phyloP scores from a whole-genome alignment of 305 asterid species.

The Fraxinus platypoda region DNA sequence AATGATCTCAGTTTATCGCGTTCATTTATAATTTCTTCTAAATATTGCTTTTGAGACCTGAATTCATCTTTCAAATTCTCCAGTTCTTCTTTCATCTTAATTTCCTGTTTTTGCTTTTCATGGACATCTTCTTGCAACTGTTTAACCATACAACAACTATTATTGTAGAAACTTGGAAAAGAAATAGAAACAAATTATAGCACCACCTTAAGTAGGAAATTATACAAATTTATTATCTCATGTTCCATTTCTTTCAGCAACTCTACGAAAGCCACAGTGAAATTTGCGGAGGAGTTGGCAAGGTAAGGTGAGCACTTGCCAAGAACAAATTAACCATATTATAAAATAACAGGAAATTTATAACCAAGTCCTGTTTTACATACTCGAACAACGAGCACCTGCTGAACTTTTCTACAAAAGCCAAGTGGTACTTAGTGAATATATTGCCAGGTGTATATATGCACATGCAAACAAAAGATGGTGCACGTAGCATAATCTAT shows the following conservation, averaged over 20 bases:
- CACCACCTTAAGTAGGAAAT: not conserved
- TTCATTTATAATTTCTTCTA: slow-evolving; percentile 58
- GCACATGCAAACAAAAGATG: not conserved
- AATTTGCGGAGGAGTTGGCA: not conserved
- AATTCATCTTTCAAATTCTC: slow-evolving; percentile 54
- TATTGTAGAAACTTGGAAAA: slow-evolving; percentile 13
- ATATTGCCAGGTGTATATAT: not conserved
- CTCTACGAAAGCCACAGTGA: not conserved
- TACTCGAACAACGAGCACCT: not conserved
- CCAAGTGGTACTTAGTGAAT: not conserved
- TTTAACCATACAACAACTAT: slow-evolving; percentile 23
- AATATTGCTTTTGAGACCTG: slow-evolving; percentile 64
- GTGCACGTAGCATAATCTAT: not conserved
- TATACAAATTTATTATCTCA: not conserved
- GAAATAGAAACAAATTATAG: not conserved
- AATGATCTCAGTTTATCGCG: slow-evolving; percentile 62
- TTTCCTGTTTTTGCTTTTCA: slow-evolving; percentile 67
- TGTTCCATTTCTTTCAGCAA: not conserved
- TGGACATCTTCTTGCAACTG: slow-evolving; percentile 77
- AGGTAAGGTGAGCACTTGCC: not conserved
- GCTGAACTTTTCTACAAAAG: not conserved
- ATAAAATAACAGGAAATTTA: not conserved
- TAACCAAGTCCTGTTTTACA: not conserved
- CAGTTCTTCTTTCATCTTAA: slow-evolving; percentile 57
- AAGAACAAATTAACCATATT: not conserved